These are phyloP conservation scores for Podospora fimiseda DNA, from an alignment of 495 filamentous ascomycete genomes.

Conservation along the genomic window DNA sequence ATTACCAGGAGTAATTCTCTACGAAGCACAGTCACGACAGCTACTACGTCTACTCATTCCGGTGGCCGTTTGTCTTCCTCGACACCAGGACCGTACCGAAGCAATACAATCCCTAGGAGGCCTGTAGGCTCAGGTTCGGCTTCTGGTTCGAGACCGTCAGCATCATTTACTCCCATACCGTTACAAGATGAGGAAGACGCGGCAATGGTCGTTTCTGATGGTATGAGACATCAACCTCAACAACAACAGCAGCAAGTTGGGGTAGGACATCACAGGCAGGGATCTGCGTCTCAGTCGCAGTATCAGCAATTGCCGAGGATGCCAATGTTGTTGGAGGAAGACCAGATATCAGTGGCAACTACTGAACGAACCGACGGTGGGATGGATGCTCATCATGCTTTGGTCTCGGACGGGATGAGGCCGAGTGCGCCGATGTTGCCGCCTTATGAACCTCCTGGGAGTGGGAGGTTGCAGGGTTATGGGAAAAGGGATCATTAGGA, in stretches of 20 bases:
- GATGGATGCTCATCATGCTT: conserved; percentile 21
- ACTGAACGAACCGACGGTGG: background rate
- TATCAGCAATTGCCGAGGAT: conserved; percentile 4
- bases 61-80: background rate
- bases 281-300: conserved; percentile 4
- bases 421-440: conserved; percentile 15
- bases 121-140: conserved; percentile 4
- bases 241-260: background rate
- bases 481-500: conserved; percentile 3
- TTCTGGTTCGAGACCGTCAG: background rate
- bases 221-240: conserved; percentile 13
- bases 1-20: conserved; percentile 27
- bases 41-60: conserved; percentile 7
- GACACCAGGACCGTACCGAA: background rate
- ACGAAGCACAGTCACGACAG: conserved; percentile 24
- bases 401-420: conserved; percentile 33
- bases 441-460: conserved; percentile 16
- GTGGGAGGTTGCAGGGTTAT: conserved; percentile 29
- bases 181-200: conserved; percentile 20
- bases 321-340: conserved; percentile 21
- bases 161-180: conserved; percentile 8
- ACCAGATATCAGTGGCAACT: conserved; percentile 10
- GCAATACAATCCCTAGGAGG: conserved; percentile 7
- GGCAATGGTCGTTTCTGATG: conserved; percentile 23
- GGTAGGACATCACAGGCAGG: conserved; percentile 2